Evolutionary conservation across 192 early-diverging fungal species (phyloP), one percentile per base, ranked within the genome.

Genomic region (Obelidium mucronatum): DNA sequence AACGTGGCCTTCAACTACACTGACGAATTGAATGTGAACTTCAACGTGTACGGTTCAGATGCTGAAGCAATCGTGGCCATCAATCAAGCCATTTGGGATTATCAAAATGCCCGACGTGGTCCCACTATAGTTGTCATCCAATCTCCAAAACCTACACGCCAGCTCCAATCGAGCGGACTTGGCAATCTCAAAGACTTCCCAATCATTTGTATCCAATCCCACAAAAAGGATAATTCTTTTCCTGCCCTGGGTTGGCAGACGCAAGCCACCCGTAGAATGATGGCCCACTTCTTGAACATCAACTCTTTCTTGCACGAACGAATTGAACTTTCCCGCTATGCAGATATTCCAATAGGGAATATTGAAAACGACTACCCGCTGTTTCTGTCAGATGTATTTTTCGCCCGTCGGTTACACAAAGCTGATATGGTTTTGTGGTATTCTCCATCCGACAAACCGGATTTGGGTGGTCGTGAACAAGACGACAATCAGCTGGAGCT

Each of bases 371-470:
- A 98, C 69, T 91, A 92, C 19, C 85, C 92, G 34, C 59, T 97
- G 24, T 96, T 93, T 56, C 77, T 95, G 35, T 84, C 93, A 0
- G 98, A 99, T 78, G 74, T 99, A 8, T 86, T 91, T 19, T 92
- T 97, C 79, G 94, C 96, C 0, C 85, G 96, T 53, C 84, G 87
- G n/a, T 81, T 99, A 67, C 80, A 84, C 19, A 81, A 88, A n/a
- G 84, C 89, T 30, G 93, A 95, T 59, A 91, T 93, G 81, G 75
- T 99, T 0, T 76, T 97, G 35, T 99, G 98, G 98, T 96, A 91
- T 86, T 97, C 95, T 48, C 79, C 90, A 1, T 89, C 88, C 2
- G 85, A 82, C 39, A 89, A 87, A 56, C 95, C 96, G 0, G 95
- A 97, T 79, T 78, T 98, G 22, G 96, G 97, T 42, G 96, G 96